phyloP scores from a whole-genome alignment of 208 protist species.

The Trypanosoma caninum region DNA sequence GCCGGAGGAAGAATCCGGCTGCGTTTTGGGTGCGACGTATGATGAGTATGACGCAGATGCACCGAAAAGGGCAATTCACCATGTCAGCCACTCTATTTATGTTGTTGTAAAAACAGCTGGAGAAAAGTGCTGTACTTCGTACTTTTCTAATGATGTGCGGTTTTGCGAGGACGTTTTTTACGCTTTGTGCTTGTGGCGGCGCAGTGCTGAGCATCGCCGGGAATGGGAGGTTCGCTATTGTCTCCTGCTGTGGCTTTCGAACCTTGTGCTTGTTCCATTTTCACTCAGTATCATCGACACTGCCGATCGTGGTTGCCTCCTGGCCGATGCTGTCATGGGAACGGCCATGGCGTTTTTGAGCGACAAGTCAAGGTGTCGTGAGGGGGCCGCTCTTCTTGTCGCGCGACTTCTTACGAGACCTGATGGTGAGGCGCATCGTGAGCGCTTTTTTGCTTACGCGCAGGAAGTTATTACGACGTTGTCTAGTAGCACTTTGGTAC shows the following conservation, averaged over 20 bases:
- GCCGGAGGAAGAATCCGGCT: constrained; percentile 3
- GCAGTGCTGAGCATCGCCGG: constrained; percentile 33
- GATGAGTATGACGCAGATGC: constrained; percentile 81
- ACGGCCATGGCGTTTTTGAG: constrained; percentile 65
- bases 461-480: constrained; percentile 27
- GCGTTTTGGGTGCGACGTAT: constrained; percentile 59
- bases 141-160: constrained; percentile 92
- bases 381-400: constrained; percentile 89
- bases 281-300: constrained; percentile 91
- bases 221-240: constrained; percentile 96
- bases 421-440: constrained; percentile 67
- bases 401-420: constrained; percentile 89
- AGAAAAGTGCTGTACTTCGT: constrained; percentile 90
- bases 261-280: constrained; percentile 96
- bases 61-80: constrained; percentile 59
- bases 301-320: constrained; percentile 25
- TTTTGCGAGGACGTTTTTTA: constrained; percentile 89
- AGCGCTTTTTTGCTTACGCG: constrained; percentile 63
- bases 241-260: constrained; percentile 95
- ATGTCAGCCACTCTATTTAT: constrained; percentile 88
- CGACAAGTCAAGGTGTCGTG: constrained; percentile 87
- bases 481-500: constrained; percentile 17
- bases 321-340: constrained; percentile 76
- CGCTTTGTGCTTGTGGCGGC: constrained; percentile 64
- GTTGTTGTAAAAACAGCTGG: constrained; percentile 92